Evolutionary conservation across 106 monocot species (phyloP).

Genomic region (Posidonia australis): DNA sequence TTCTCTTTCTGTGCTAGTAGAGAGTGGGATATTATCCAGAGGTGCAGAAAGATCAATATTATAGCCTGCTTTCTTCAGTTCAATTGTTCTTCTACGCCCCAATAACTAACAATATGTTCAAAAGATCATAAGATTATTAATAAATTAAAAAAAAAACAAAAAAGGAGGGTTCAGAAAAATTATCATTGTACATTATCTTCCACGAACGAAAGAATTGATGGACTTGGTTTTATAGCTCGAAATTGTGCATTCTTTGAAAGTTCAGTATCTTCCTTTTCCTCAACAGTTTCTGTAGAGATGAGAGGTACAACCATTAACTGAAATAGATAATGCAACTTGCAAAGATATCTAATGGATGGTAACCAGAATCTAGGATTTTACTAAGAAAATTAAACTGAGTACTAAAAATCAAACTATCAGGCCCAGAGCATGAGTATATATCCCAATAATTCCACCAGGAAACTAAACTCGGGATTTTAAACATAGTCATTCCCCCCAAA

Average conservation of each 20-base stretch:
- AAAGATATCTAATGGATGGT: not conserved
- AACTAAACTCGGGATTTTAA: no score
- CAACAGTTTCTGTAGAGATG: conserved; percentile 27
- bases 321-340: not conserved
- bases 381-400: no score
- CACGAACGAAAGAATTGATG: conserved; percentile 85
- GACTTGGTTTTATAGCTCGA: conserved; percentile 83
- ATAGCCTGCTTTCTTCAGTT: conserved; percentile 76
- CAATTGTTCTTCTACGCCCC: conserved; percentile 79
- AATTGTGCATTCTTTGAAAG: conserved; percentile 83
- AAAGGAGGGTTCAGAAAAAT: not conserved
- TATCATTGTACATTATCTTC: conserved; percentile 70
- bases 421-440: not conserved
- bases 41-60: conserved; percentile 80
- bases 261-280: conserved; percentile 40
- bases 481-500: no score
- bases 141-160: not conserved
- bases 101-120: conserved; percentile 45
- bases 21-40: conserved; percentile 80
- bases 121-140: not conserved
- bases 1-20: conserved; percentile 60
- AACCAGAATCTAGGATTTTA: not conserved
- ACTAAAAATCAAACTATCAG: no score
- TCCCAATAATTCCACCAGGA: no score
- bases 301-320: not conserved